Percentiles rank a stretch among this genome's conserved stretches.
Conservation (phyloP, 1,139 yeast species). For the Protomyces inouyei region DNA sequence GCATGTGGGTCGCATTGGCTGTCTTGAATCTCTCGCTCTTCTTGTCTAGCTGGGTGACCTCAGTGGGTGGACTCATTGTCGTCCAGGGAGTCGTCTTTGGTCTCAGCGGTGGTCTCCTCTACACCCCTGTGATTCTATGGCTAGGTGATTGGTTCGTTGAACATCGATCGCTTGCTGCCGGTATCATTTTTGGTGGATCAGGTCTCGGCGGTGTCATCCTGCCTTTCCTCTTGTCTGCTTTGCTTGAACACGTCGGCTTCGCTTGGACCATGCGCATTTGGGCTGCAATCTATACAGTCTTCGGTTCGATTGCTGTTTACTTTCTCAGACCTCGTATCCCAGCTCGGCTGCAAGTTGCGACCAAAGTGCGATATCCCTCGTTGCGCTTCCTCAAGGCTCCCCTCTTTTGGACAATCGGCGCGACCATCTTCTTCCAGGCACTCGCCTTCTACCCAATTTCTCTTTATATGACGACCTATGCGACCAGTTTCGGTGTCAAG, state of each 20-base stretch:
- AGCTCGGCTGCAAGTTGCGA: background rate
- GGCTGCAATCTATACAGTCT: conserved; percentile 4
- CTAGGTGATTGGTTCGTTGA: conserved; percentile 47
- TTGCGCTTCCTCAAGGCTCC: conserved; percentile 2
- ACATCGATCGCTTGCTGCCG: conserved; percentile 57
- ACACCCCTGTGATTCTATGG: conserved; percentile 21
- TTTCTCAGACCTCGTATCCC: conserved; percentile 13
- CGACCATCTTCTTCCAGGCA: conserved; percentile 10
- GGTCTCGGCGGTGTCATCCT: conserved; percentile 61
- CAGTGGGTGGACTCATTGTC: conserved; percentile 5
- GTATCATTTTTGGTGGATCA: conserved; percentile 65
- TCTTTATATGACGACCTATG: conserved; percentile 4
- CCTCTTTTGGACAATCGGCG: conserved; percentile 1
- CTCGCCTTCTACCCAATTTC: conserved; percentile 19
- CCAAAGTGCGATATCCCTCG: background rate
- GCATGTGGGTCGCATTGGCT: conserved; percentile 10
- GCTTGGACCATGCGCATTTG: conserved; percentile 17
- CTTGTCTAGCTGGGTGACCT: conserved; percentile 6
- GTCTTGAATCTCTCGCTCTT: background rate
- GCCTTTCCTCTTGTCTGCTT: conserved; percentile 54
- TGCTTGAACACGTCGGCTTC: conserved; percentile 52
- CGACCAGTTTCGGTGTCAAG: conserved; percentile 6
- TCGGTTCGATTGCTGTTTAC: conserved; percentile 11
- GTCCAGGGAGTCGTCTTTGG: conserved; percentile 18
- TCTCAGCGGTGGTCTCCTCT: conserved; percentile 8